Base-by-base conservation (phyloP, 1,139 yeast species). In the Meyerozyma athensensis region DNA sequence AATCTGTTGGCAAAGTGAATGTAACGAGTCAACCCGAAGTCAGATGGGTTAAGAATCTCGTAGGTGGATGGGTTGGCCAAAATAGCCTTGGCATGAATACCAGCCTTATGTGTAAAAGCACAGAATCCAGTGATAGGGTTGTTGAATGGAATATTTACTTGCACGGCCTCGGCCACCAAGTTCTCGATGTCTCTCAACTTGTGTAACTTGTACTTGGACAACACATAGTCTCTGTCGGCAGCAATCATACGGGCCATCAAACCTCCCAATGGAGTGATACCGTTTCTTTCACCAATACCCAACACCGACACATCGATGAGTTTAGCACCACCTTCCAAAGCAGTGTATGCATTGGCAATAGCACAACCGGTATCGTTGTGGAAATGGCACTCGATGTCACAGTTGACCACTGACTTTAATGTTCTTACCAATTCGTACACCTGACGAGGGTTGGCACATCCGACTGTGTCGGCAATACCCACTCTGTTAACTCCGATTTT, bases 341-440 rank as follows among this genome's bases (percentile, higher is more conserved):
- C 97, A 45, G 97, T 86, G 74, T 92, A 92, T 35, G 98, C 96
- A 61, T 92, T 92, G 45, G 97, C 97, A 69, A 92, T 86, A 50
- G 98, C 97, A 73, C 97, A 90, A 43, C 98, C 98, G 33, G 98
- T 92, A 63, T 92, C 98, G 62, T 92, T 87, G 72, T 92, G 98
- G 87, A 92, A 92, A 68, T 92, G 98, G 63, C 97, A 87, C 69
- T 92, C 98, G 55, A 92, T 90, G 61, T 92, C 97, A 72, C 98
- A 92, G 28, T 89, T 83, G 36, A 92, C 97, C 36, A 90, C 96
- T 10, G 90, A 80, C 69, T 83, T 86, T 63, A 92, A 80, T 33
- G 97, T 92, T 62, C 94, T 81, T 47, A 92, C 95, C 56, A 92
- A 79, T 68, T 92, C 97, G 63, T 90, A 92, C 42, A 92, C 98